Base-by-base conservation (phyloP, 768 basidiomycete genomes). In the Mrakia frigida region DNA sequence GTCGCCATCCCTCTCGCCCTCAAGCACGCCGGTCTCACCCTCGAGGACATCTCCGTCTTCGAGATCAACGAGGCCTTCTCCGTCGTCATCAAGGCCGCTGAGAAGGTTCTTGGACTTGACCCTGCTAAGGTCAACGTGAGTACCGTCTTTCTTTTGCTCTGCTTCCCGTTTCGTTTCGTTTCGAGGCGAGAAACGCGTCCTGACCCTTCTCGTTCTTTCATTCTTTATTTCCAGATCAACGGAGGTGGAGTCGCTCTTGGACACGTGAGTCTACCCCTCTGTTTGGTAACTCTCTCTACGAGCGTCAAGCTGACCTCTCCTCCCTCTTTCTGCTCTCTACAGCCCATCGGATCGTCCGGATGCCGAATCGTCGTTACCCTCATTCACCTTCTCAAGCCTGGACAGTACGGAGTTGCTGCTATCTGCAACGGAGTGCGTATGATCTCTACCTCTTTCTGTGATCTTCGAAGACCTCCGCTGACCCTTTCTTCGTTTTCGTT, bases 51-150 rank as follows among this genome's bases (percentile, higher is more conserved):
- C 79, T 87, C 94, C 63, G 87, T 91, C 69, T 99, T 93, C 82
- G 97, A 99, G 84, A 88, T 98, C 83, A 99, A 99, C 83, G 96
- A 99, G 84, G 96, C 96, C 37, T 99, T 98, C 88, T 94, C 94
- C 1, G 92, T 92, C 67, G 96, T 98, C 80, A 91, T 92, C 80
- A 88, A 91, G 70, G 91, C 96, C 72, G 92, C 91, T 3, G 93
- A 97, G 85, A 91, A 98, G 85, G 87, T 93, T 28, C 87, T 96
- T 79, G 86, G 87, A 74, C 87, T 99, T 79, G 91, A 93, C 83
- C 88, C 92, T 41, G 88, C 89, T 73, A 98, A 94, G 86, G 88
- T 98, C 82, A 98, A 99, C 82, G 86, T 91, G 90, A 85, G 31
- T 73, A 50, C 65, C 70, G 21, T 68, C 72, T n/a, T 71, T 74